Evolutionary conservation across 2,329 filamentous ascomycete genomes (phyloP), one percentile per base, ranked within the genome.

Genomic region (Trichoderma atrobrunneum): DNA sequence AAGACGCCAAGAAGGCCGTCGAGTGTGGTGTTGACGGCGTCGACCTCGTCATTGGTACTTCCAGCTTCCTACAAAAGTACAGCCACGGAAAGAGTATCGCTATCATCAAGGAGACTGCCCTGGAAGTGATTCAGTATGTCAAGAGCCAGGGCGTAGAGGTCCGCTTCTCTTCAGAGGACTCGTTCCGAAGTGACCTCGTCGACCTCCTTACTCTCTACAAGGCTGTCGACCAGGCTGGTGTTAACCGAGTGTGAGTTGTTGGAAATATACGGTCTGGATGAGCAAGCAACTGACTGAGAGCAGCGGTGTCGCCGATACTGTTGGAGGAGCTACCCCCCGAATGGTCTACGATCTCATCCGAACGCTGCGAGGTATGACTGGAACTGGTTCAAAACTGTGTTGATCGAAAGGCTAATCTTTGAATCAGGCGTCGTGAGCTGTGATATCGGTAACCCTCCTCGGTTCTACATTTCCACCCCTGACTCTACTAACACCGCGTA

Each of bases 61-160:
- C 92, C 34, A 91, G 89, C 67, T 93, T 93, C 82, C 89, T 97
- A 67, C 90, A 92, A 81, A 91, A 96, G 82, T 92, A 96, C 85
- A 93, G 90, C 72, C 93, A 96, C 82, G 93, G 94, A 81, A 97
- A 97, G 88, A 92, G 94, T 78, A 95, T 97, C 90, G 91, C 89
- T 76, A 92, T 91, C 79, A 94, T 82, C 72, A 75, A 86, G 84
- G 92, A 93, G 84, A 89, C 91, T 43, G 93, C 93, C 71, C 89
- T 95, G 73, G 93, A 95, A 81, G 93, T 96, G 73, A 95, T 96
- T 75, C 85, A 94, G 79, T 95, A 91, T 79, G 91, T 96, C 85
- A 95, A 95, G 87, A 89, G 85, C 67, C 74, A 76, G 75, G 76
- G 76, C 11, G 73, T 77, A 32, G 76, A 81, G 71, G 78, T 82